phyloP scores from a whole-genome alignment of 2,329 filamentous ascomycete species.

The Penicillium sp. region DNA sequence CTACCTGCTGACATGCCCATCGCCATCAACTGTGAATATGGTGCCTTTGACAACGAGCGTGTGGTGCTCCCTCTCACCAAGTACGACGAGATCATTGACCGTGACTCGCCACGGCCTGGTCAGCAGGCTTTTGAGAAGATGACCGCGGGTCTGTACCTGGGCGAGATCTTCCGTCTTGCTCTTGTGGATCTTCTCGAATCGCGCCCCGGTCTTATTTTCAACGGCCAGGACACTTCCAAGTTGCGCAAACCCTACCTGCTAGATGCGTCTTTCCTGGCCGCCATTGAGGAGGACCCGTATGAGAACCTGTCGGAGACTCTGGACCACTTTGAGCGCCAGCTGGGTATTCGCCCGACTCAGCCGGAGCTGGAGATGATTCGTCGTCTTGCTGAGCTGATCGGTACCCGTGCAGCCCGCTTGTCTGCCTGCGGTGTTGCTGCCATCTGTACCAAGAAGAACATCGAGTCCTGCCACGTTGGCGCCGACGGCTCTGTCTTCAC shows the following conservation, averaged over 20 bases:
- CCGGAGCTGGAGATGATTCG: slow-evolving; percentile 87
- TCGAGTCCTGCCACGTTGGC: slow-evolving; percentile 84
- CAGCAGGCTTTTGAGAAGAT: slow-evolving; percentile 98
- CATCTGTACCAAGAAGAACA: slow-evolving; percentile 94
- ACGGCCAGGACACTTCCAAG: slow-evolving; percentile 73
- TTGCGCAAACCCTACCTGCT: slow-evolving; percentile 84
- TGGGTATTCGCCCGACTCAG: slow-evolving; percentile 67
- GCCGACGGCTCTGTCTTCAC: slow-evolving; percentile 98
- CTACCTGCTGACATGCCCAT: slow-evolving; percentile 79
- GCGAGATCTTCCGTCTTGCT: slow-evolving; percentile 88
- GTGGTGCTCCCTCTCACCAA: slow-evolving; percentile 78
- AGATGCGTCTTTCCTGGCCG: slow-evolving; percentile 88
- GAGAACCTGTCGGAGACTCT: slow-evolving; percentile 90
- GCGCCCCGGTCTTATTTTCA: slow-evolving; percentile 72
- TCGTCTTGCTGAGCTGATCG: slow-evolving; percentile 87
- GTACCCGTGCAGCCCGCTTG: slow-evolving; percentile 86
- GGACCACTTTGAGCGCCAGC: slow-evolving; percentile 74
- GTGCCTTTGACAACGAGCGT: slow-evolving; percentile 93
- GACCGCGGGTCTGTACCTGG: slow-evolving; percentile 90
- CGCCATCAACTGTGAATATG: slow-evolving; percentile 97
- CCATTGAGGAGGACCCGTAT: slow-evolving; percentile 91
- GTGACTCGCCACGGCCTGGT: slow-evolving; percentile 84
- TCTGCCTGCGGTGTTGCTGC: slow-evolving; percentile 93
- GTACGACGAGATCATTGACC: slow-evolving; percentile 85
- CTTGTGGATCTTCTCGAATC: slow-evolving; percentile 82